These are phyloP conservation scores for Camelina neglecta DNA, from an alignment of 345 rosid genomes.

Conservation along the genomic window DNA sequence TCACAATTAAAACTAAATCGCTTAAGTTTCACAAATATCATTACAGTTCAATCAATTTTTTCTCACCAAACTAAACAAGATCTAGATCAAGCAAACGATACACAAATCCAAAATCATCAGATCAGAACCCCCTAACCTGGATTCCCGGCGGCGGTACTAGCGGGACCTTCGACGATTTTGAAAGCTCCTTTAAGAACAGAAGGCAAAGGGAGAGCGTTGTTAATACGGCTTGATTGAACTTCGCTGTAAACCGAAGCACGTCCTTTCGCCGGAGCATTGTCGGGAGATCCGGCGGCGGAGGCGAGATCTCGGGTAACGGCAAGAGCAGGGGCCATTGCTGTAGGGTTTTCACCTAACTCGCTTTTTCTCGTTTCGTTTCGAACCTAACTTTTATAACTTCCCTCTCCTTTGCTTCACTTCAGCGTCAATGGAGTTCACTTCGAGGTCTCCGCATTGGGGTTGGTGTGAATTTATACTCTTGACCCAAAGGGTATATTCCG, in stretches of 20 bases:
- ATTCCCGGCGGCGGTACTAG: conserved; percentile 93
- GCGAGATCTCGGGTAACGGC: conserved; percentile 49
- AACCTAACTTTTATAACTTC: conserved; percentile 26
- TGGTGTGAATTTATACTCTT: conserved; percentile 39
- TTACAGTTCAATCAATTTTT: neutral
- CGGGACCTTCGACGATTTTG: conserved; percentile 82
- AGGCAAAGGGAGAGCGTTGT: conserved; percentile 76
- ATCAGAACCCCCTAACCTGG: conserved; percentile 57
- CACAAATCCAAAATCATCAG: conserved; percentile 7
- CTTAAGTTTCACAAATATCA: neutral
- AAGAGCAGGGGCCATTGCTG: conserved; percentile 66
- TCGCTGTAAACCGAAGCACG: conserved; percentile 87
- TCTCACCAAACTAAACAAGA: conserved; percentile 24
- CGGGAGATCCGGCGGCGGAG: conserved; percentile 45
- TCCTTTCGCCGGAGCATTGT: conserved; percentile 48
- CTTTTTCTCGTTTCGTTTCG: neutral
- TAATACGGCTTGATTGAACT: conserved; percentile 82
- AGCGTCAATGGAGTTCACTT: conserved; percentile 40
- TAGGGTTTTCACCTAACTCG: conserved; percentile 5
- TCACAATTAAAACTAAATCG: neutral
- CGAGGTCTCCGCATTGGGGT: conserved; percentile 48
- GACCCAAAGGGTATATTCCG: no score
- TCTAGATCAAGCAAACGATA: conserved; percentile 36
- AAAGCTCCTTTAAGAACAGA: conserved; percentile 71
- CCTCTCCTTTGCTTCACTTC: conserved; percentile 1